These are phyloP conservation scores for Candida corydali DNA, from an alignment of 805 yeast genomes.

Conservation along the genomic window DNA sequence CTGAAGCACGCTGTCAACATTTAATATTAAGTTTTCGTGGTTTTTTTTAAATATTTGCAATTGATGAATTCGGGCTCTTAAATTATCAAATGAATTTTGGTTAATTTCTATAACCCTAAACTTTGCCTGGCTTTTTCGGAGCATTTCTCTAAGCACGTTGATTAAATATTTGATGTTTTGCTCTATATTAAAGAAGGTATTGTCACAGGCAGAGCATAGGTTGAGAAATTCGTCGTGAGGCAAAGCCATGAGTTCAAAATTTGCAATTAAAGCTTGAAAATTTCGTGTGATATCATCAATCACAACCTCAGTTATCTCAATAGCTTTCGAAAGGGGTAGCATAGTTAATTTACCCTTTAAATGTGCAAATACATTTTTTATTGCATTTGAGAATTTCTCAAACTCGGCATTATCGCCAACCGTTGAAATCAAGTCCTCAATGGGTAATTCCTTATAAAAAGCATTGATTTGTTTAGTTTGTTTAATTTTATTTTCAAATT, in stretches of 20 bases:
- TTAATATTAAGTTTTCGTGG: constrained; percentile 48
- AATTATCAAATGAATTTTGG: constrained; percentile 28
- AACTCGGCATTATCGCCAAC: constrained; percentile 25
- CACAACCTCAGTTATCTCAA: constrained; percentile 62
- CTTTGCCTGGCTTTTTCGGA: constrained; percentile 69
- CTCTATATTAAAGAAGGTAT: constrained; percentile 52
- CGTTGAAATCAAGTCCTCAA: constrained; percentile 43
- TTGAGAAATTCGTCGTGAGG: constrained; percentile 35
- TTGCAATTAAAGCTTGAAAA: constrained; percentile 25
- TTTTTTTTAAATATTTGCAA: constrained; percentile 44
- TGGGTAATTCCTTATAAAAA: constrained; percentile 66
- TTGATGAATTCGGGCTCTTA: constrained; percentile 42
- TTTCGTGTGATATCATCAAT: constrained; percentile 51
- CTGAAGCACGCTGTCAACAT: constrained; percentile 18
- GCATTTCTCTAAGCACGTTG: constrained; percentile 64
- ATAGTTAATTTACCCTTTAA: constrained; percentile 46
- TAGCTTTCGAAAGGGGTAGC: constrained; percentile 46
- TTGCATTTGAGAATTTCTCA: constrained; percentile 37
- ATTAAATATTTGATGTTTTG: constrained; percentile 58
- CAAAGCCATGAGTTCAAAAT: constrained; percentile 41
- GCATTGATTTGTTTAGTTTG: constrained; percentile 54
- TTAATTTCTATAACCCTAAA: constrained; percentile 60
- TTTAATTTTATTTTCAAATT: constrained; percentile 51
- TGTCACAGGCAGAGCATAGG: constrained; percentile 16
- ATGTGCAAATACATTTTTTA: constrained; percentile 52